Evolutionary conservation across 257 asterid species (phyloP).

Genomic region (Jacaranda mimosifolia): DNA sequence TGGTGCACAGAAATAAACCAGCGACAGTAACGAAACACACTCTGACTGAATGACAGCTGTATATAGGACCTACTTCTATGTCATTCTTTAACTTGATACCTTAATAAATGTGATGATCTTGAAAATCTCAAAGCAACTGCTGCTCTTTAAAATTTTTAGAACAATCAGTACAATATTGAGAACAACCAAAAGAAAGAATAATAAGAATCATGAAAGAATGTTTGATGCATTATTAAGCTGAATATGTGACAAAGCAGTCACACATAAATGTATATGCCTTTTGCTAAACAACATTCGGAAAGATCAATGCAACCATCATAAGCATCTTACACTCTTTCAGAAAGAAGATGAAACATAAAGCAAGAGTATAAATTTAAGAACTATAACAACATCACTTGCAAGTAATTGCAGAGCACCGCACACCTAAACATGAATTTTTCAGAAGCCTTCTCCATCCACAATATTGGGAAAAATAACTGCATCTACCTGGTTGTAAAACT

Average conservation of each 20-base stretch:
- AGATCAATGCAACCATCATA: constrained; percentile 5
- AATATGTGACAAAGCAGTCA: not conserved
- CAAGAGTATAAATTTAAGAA: constrained; percentile 2
- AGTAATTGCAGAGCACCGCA: not conserved
- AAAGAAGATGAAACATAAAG: constrained; percentile 3
- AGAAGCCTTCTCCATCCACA: too few species aligned
- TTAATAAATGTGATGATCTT: constrained; percentile 13
- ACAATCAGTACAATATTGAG: not conserved
- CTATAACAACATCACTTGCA: constrained; percentile 11
- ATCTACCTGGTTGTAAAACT: constrained; percentile 94
- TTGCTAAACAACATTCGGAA: constrained; percentile 2
- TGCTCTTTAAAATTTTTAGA: constrained; percentile 3
- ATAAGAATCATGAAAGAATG: constrained; percentile 1
- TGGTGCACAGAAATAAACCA: constrained; percentile 8
- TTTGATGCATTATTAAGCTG: not conserved
- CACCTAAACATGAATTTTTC: too few species aligned
- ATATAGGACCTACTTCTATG: not conserved
- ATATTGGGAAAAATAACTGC: constrained; percentile 1
- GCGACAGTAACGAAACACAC: not conserved
- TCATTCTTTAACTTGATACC: constrained; percentile 13
- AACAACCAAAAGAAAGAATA: constrained; percentile 2
- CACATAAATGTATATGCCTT: not conserved
- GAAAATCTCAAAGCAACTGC: constrained; percentile 11
- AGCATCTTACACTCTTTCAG: constrained; percentile 8
- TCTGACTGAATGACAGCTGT: constrained; percentile 18